Evolutionary conservation across 2,329 filamentous ascomycete species (phyloP).

Genomic region (Fusarium avenaceum): DNA sequence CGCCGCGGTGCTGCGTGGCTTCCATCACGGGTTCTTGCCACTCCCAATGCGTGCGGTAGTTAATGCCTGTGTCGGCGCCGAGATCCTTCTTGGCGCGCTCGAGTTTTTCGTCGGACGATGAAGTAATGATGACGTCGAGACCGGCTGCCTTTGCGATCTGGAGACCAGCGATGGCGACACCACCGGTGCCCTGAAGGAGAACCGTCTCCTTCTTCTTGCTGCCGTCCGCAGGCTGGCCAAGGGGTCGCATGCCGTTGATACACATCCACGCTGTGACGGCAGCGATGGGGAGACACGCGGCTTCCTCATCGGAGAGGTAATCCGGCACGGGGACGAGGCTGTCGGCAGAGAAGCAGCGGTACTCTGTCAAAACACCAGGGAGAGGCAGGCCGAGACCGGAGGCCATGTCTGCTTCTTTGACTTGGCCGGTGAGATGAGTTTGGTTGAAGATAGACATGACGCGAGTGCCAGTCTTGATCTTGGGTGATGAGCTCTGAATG

Average conservation of each 20-base stretch:
- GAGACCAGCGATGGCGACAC: constrained; percentile 64
- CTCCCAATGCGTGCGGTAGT: constrained; percentile 65
- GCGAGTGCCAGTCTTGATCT: constrained; percentile 70
- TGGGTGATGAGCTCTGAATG: constrained; percentile 56
- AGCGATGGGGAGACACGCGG: constrained; percentile 71
- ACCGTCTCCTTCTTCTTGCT: constrained; percentile 53
- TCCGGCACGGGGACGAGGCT: constrained; percentile 68
- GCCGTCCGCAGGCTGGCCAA: constrained; percentile 59
- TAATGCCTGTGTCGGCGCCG: constrained; percentile 66
- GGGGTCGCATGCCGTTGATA: constrained; percentile 70
- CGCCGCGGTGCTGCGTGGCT: constrained; percentile 61
- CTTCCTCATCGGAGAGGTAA: constrained; percentile 71
- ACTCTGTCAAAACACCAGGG: constrained; percentile 68
- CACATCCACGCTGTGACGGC: constrained; percentile 75
- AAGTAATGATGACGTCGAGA: constrained; percentile 66
- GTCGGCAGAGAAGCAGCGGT: constrained; percentile 70
- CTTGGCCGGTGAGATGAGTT: constrained; percentile 69
- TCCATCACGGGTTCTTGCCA: constrained; percentile 65
- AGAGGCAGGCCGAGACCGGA: constrained; percentile 72
- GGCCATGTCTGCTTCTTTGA: constrained; percentile 67
- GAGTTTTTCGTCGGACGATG: constrained; percentile 67
- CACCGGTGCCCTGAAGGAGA: constrained; percentile 68
- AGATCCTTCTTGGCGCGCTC: constrained; percentile 59
- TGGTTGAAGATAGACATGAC: constrained; percentile 76
- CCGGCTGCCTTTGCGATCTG: constrained; percentile 68